phyloP scores from a whole-genome alignment of 257 asterid genomes.

The Oldenlandia corymbosa region DNA sequence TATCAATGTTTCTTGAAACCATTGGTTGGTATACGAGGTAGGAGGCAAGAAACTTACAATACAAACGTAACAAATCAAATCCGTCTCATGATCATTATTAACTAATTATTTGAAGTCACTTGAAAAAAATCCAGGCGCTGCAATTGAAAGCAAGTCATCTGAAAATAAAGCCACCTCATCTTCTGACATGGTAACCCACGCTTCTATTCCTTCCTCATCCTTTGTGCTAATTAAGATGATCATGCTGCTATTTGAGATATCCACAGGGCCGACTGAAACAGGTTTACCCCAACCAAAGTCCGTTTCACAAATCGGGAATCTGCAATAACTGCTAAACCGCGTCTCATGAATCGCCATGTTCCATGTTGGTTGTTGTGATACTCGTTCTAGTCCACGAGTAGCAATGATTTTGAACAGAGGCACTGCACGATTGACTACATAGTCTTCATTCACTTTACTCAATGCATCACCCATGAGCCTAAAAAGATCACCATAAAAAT shows the following conservation, averaged over 20 bases:
- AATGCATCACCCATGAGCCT: slow-evolving; percentile 16
- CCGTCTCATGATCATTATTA: too few species aligned
- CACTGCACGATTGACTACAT: not conserved
- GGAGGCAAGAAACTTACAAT: too few species aligned
- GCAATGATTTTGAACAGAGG: too few species aligned
- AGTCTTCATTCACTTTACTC: slow-evolving; percentile 16
- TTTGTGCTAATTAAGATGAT: slow-evolving; percentile 20
- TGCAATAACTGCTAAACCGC: slow-evolving; percentile 9
- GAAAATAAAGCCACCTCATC: slow-evolving; percentile 1
- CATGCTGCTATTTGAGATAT: slow-evolving; percentile 2
- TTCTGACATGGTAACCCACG: slow-evolving; percentile 13
- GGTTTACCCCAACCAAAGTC: slow-evolving; percentile 23
- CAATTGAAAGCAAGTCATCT: not conserved
- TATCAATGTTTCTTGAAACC: too few species aligned
- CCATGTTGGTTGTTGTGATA: not conserved
- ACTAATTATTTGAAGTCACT: not conserved
- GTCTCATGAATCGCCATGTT: not conserved
- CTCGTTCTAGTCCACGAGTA: not conserved
- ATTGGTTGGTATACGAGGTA: too few species aligned
- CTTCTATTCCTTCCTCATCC: slow-evolving; percentile 18
- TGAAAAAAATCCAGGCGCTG: too few species aligned
- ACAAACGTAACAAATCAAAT: too few species aligned
- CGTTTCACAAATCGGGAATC: slow-evolving; percentile 12
- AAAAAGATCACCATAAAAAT: slow-evolving; percentile 5
- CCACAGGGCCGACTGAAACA: slow-evolving; percentile 10